These are phyloP conservation scores for Tubosaeta brunneosetosa DNA, from an alignment of 768 basidiomycete genomes.

Conservation along the genomic window DNA sequence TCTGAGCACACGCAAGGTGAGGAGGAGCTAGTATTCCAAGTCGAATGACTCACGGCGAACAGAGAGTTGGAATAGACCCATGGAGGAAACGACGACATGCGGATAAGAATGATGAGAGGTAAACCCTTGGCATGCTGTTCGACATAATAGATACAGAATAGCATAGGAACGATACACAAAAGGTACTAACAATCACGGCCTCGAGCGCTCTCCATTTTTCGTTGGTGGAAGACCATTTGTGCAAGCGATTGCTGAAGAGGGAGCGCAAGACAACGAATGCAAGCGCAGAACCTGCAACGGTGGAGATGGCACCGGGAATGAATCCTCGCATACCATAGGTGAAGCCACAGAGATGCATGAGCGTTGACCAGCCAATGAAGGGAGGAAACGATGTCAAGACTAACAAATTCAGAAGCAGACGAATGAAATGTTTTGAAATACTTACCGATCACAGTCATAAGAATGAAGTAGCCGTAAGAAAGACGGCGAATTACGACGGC, in stretches of 20 bases:
- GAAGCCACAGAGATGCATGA: slow-evolving; percentile 69
- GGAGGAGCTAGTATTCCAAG: slow-evolving; percentile 2
- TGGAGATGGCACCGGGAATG: slow-evolving; percentile 56
- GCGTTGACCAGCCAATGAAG: slow-evolving; percentile 27
- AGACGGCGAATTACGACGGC: slow-evolving; percentile 57
- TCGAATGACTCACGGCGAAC: slow-evolving; percentile 55
- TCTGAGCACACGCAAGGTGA: slow-evolving; percentile 36
- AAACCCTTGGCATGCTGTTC: slow-evolving; percentile 67
- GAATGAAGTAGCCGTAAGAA: slow-evolving; percentile 58
- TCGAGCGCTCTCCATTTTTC: slow-evolving; percentile 78
- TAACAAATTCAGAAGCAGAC: slow-evolving; percentile 33
- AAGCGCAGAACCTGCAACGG: slow-evolving; percentile 58
- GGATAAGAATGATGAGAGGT: slow-evolving; percentile 76
- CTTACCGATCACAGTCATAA: slow-evolving; percentile 51
- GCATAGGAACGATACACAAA: not conserved
- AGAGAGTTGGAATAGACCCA: slow-evolving; percentile 85
- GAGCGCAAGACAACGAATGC: slow-evolving; percentile 58
- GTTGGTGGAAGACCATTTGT: slow-evolving; percentile 55
- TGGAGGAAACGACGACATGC: slow-evolving; percentile 78
- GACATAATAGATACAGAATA: slow-evolving; percentile 1
- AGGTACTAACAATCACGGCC: slow-evolving; percentile 56
- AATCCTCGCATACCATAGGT: slow-evolving; percentile 80
- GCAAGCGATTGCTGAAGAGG: slow-evolving; percentile 52
- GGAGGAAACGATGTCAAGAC: slow-evolving; percentile 31
- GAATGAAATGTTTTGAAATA: slow-evolving; percentile 49